A percentile compares a stretch with the other conserved stretches of the same genome.
Evolutionary conservation across 2,329 filamentous ascomycete species (phyloP).

Genomic region (Cytospora piceae): DNA sequence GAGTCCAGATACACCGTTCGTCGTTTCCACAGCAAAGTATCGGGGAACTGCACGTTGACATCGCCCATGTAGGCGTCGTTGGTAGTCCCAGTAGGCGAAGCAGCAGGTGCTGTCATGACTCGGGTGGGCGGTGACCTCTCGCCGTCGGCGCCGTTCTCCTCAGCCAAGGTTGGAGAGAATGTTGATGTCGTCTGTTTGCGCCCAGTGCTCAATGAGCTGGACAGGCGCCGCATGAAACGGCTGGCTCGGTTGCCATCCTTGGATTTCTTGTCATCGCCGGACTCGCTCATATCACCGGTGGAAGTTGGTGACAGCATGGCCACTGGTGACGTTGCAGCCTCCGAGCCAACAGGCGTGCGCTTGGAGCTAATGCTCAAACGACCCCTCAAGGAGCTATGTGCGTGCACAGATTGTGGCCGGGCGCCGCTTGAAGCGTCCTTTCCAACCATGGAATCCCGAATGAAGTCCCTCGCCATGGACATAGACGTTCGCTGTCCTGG

Average conservation of each 20-base stretch:
- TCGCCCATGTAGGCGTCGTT: constrained; percentile 77
- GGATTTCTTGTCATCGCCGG: constrained; percentile 52
- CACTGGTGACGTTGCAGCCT: constrained; percentile 40
- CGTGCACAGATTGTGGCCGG: constrained; percentile 53
- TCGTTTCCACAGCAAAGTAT: constrained; percentile 95
- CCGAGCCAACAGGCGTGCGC: constrained; percentile 55
- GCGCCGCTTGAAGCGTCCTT: constrained; percentile 37
- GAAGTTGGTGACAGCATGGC: constrained; percentile 46
- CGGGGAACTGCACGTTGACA: constrained; percentile 96
- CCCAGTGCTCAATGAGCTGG: constrained; percentile 53
- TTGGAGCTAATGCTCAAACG: constrained; percentile 69
- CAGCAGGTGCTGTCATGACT: constrained; percentile 32
- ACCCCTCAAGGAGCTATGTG: constrained; percentile 56
- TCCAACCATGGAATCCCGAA: constrained; percentile 55
- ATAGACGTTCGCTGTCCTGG: constrained; percentile 60
- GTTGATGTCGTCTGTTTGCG: constrained; percentile 51
- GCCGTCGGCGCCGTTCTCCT: constrained; percentile 49
- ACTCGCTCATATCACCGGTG: constrained; percentile 49
- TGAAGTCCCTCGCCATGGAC: constrained; percentile 62
- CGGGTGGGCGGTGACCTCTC: constrained; percentile 26
- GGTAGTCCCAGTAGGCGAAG: constrained; percentile 36
- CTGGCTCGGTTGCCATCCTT: constrained; percentile 50
- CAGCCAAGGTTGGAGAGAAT: constrained; percentile 56
- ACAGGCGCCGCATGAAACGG: constrained; percentile 63
- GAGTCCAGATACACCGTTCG: constrained; percentile 85